Conservation (phyloP, 2,329 filamentous ascomycete species). For the Juglanconis oblonga region DNA sequence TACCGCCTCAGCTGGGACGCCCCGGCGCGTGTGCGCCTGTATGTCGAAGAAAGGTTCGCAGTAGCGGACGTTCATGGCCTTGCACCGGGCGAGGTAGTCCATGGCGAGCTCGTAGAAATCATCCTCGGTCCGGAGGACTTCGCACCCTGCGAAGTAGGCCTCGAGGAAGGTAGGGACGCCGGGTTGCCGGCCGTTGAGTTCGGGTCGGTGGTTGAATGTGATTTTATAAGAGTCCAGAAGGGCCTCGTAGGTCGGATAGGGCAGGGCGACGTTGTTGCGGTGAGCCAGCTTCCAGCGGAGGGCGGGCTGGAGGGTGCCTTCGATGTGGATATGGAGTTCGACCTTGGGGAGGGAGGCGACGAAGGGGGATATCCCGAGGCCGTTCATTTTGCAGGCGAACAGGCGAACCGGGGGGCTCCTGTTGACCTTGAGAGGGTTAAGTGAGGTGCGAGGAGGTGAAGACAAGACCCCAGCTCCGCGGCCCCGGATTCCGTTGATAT, state of each 20-base stretch:
- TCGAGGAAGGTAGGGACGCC: conserved; percentile 32
- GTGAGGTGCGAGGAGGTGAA: too few relatives aligned
- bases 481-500: too few relatives aligned
- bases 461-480: too few relatives aligned
- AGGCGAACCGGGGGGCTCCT: too few relatives aligned
- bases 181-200: conserved; percentile 32
- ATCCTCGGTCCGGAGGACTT: conserved; percentile 31
- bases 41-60: conserved; percentile 41
- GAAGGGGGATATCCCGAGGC: not conserved
- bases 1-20: conserved; percentile 29
- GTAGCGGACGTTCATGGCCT: conserved; percentile 37
- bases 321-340: conserved; percentile 45
- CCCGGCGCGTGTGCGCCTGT: conserved; percentile 38
- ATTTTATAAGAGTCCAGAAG: conserved; percentile 32
- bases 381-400: not conserved
- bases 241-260: conserved; percentile 29
- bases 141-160: conserved; percentile 30
- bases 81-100: conserved; percentile 32
- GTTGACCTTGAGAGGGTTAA: too few relatives aligned
- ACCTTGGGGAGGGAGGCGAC: conserved; percentile 35
- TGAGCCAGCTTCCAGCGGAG: conserved; percentile 39
- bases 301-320: conserved; percentile 40
- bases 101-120: conserved; percentile 40
- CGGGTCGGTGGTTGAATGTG: conserved; percentile 35
- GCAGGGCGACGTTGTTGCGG: conserved; percentile 33